A percentile compares a stretch with the other conserved stretches of the same genome.
These are phyloP conservation scores for Cephaloascus albidus DNA, from an alignment of 805 yeast genomes.

Conservation along the genomic window DNA sequence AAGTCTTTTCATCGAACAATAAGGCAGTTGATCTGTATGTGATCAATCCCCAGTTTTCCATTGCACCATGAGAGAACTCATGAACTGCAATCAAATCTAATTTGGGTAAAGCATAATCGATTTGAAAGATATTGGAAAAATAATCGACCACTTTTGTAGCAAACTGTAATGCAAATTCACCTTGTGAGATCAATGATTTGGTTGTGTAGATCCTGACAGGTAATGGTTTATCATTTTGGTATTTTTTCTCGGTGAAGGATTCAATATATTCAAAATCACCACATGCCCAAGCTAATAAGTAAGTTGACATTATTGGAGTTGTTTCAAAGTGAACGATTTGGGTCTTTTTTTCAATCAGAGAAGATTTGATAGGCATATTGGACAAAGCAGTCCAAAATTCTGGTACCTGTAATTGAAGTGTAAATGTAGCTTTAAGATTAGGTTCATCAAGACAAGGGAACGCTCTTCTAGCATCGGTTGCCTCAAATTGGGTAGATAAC, in stretches of 20 bases:
- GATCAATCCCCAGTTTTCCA: conserved; percentile 87
- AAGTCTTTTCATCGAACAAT: conserved; percentile 33
- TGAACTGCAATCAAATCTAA: conserved; percentile 75
- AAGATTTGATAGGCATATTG: conserved; percentile 31
- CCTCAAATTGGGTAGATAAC: conserved; percentile 49
- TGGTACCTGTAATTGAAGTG: conserved; percentile 27
- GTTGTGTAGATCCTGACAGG: conserved; percentile 46
- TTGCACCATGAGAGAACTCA: conserved; percentile 75
- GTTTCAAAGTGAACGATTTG: conserved; percentile 26
- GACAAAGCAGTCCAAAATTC: conserved; percentile 29
- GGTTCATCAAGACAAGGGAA: conserved; percentile 56
- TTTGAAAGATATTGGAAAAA: conserved; percentile 36
- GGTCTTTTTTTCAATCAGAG: conserved; percentile 4
- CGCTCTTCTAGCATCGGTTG: conserved; percentile 49
- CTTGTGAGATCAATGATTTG: conserved; percentile 36
- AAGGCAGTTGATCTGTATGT: conserved; percentile 51
- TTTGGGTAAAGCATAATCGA: conserved; percentile 64
- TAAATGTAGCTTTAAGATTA: conserved; percentile 44
- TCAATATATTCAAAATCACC: conserved; percentile 50
- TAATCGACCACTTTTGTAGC: conserved; percentile 43
- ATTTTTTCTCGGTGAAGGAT: conserved; percentile 26
- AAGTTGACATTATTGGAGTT: conserved; percentile 49
- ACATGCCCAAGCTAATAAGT: conserved; percentile 48
- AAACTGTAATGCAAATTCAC: conserved; percentile 35
- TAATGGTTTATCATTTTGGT: conserved; percentile 26